Percentiles rank a stretch among this genome's conserved stretches.
These are phyloP conservation scores for Nothomitra cinnamomea DNA, from an alignment of 2,329 filamentous ascomycete genomes.

Conservation along the genomic window DNA sequence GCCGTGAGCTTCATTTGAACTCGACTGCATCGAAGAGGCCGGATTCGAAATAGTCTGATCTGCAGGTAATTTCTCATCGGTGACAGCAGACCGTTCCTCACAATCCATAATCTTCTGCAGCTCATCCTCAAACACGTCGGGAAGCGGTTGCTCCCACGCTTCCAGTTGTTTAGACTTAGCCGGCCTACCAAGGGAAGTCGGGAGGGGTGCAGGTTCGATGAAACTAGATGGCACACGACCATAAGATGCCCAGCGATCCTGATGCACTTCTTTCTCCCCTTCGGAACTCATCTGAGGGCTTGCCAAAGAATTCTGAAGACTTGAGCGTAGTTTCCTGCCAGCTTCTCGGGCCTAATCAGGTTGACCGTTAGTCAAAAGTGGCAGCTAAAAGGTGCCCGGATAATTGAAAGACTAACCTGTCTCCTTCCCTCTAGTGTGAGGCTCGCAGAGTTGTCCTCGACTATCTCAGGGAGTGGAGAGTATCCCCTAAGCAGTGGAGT, in stretches of 20 bases:
- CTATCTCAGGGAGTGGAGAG: neutral
- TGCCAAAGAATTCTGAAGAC: conserved; percentile 1
- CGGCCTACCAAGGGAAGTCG: neutral
- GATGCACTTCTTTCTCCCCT: conserved; percentile 1
- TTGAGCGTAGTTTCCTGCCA: conserved; percentile 9
- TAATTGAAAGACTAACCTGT: conserved; percentile 1
- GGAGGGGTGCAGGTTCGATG: conserved; percentile 9
- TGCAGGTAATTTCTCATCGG: neutral
- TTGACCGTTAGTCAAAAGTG: neutral
- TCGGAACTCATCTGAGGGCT: neutral
- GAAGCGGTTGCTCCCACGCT: conserved; percentile 13
- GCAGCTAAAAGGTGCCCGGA: neutral
- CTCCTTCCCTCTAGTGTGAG: conserved; percentile 9
- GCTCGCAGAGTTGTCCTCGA: neutral
- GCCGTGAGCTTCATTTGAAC: conserved; percentile 8
- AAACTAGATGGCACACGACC: conserved; percentile 7
- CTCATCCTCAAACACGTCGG: conserved; percentile 17
- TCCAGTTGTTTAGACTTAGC: too few relatives aligned
- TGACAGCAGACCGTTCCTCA: neutral
- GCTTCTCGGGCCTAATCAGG: conserved; percentile 7
- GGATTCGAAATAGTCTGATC: conserved; percentile 4
- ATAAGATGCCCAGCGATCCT: conserved; percentile 13
- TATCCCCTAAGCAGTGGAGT: neutral
- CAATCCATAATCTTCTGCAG: conserved; percentile 21
- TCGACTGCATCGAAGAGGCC: conserved; percentile 7